phyloP scores from a whole-genome alignment of 805 yeast genomes.

The Wickerhamiella nectarea region DNA sequence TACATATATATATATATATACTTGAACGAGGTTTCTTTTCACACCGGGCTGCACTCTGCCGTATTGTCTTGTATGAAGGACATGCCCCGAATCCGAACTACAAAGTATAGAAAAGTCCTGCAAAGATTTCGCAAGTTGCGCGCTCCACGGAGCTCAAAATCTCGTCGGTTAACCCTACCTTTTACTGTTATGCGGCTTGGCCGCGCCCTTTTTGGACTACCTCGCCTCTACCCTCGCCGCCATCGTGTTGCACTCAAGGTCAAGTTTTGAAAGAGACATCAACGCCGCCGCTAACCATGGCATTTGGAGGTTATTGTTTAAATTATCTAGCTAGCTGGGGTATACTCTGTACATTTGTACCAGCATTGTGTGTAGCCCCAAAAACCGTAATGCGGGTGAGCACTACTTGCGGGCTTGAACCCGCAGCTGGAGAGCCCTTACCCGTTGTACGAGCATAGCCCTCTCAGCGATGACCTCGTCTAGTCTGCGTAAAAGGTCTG shows the following conservation, averaged over 20 bases:
- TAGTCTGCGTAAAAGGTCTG: too few species aligned
- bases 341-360: too few species aligned
- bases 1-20: background rate
- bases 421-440: too few species aligned
- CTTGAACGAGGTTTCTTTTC: background rate
- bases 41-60: background rate
- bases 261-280: background rate
- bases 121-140: background rate
- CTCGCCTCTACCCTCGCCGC: background rate
- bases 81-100: background rate
- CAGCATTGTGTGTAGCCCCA: too few species aligned
- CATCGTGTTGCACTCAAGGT: background rate
- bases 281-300: background rate
- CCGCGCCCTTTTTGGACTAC: background rate
- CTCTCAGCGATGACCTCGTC: too few species aligned
- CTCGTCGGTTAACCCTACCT: background rate
- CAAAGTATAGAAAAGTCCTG: background rate
- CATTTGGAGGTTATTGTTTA: background rate
- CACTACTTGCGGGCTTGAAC: too few species aligned
- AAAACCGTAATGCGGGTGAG: too few species aligned
- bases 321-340: too few species aligned
- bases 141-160: background rate
- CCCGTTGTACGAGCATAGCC: too few species aligned
- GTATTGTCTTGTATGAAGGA: background rate
- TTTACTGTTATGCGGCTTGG: background rate